Evolutionary conservation across 2,329 filamentous ascomycete genomes (phyloP).

Genomic region (Pleurostoma richardsiae): DNA sequence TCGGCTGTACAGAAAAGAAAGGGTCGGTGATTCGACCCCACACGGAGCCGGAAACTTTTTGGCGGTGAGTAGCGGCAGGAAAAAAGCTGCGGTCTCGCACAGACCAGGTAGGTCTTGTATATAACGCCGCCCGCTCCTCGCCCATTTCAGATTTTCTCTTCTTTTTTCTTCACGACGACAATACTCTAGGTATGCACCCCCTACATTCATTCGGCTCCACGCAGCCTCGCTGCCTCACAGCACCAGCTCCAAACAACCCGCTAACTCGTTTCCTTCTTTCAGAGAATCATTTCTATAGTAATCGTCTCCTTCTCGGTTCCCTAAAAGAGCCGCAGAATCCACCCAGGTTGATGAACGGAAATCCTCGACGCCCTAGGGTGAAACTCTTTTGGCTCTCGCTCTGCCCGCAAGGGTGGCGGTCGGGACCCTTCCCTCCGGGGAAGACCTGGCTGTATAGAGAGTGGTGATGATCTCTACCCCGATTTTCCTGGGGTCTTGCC

Average conservation of each 20-base stretch:
- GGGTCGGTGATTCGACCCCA: too few relatives aligned
- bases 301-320: constrained; percentile 88
- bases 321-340: constrained; percentile 88
- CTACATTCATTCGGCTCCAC: constrained; percentile 14
- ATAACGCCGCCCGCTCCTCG: constrained; percentile 26
- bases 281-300: constrained; percentile 98
- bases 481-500: constrained; percentile 56
- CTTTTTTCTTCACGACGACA: constrained; percentile 56
- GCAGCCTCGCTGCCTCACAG: neutral
- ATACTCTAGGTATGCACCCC: constrained; percentile 49
- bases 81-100: constrained; percentile 16
- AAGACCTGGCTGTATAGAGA: constrained; percentile 63
- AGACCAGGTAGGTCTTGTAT: constrained; percentile 27
- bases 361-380: constrained; percentile 89
- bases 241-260: neutral
- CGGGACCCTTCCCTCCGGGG: constrained; percentile 8
- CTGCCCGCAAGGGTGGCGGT: constrained; percentile 60
- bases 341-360: constrained; percentile 90
- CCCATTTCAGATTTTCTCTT: constrained; percentile 29
- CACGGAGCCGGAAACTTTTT: constrained; percentile 17
- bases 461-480: constrained; percentile 94
- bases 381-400: constrained; percentile 60
- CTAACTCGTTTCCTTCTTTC: constrained; percentile 19
- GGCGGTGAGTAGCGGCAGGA: constrained; percentile 29
- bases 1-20: too few relatives aligned